A percentile compares a stretch with the other conserved stretches of the same genome.
Evolutionary conservation across 2,329 filamentous ascomycete genomes (phyloP).

Genomic region (Ophiostoma sp.): DNA sequence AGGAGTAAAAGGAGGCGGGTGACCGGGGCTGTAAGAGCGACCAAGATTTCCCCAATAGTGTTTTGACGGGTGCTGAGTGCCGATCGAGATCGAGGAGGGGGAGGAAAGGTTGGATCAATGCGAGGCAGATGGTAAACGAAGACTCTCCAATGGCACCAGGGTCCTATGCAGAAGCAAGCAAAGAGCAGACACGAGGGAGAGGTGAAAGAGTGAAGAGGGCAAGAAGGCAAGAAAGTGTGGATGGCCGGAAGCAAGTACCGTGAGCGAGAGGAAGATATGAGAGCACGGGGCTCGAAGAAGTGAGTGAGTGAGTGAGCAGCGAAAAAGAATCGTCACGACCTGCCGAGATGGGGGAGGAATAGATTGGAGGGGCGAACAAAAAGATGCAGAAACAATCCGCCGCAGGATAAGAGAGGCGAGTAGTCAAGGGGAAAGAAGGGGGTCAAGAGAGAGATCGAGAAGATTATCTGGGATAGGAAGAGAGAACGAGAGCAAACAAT

Average conservation of each 20-base stretch:
- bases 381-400: slow-evolving; percentile 9
- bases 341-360: background rate
- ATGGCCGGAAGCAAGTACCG: background rate
- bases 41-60: background rate
- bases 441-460: background rate
- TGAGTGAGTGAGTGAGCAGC: background rate
- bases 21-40: background rate
- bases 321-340: slow-evolving; percentile 10
- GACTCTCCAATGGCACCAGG: background rate
- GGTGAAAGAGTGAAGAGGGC: background rate
- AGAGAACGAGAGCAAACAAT: background rate
- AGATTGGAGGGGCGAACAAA: background rate
- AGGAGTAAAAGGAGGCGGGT: background rate
- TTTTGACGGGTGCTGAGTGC: background rate
- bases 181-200: background rate
- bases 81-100: slow-evolving; percentile 16
- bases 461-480: background rate
- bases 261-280: background rate
- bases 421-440: slow-evolving; percentile 4
- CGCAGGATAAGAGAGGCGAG: background rate
- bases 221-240: background rate
- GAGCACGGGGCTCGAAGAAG: background rate
- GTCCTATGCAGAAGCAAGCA: background rate
- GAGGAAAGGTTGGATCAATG: slow-evolving; percentile 17
- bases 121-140: slow-evolving; percentile 12